Base-by-base conservation (phyloP, 2,329 filamentous ascomycete species). In the Fusarium torulosum region DNA sequence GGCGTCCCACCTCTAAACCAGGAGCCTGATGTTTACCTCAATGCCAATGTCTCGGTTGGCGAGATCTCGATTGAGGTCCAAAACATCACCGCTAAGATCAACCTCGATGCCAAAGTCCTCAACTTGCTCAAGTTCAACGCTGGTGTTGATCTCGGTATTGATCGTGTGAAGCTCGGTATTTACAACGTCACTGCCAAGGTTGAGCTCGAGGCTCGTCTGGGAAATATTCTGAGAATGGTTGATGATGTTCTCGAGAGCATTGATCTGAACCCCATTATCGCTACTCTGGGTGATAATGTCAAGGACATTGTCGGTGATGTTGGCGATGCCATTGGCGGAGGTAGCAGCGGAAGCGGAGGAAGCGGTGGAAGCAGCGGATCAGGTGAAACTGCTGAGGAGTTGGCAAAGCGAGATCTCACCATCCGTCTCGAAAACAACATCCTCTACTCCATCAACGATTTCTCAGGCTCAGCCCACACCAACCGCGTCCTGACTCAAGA, bases 111-210 rank as follows among this genome's bases (percentile, higher is more conserved):
- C 6, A 64, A 64, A 43, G 59, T 64, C 20, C 59, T 64, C n/a
- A 64, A 53, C 13, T 11, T 64, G 19, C 61, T 64, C 20, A 64
- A 64, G 21, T 64, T 64, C 33, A 64, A 64, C 3, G 61, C 61
- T 7, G 59, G 61, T 19, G 61, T 64, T n/a, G 59, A 64, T 45
- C 53, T 64, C 5, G 61, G 61, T 2, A 64, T 64, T 7, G 61
- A 64, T 8, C 53, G 61, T 13, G 61, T 64, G 2, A 64, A 64
- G 37, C 61, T 64, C 10, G 61, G 61, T 8, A 64, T 64, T 14
- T 64, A 64, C 13, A 64, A 64, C 15, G 61, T 64, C 38, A 64
- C 61, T 10, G 61, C 61, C 38, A 64, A 64, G 31, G 53, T 64
- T 9, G 61, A 64, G 33, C 61, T 64, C 13, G 61, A 64, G 25